A percentile compares a stretch with the other conserved stretches of the same genome.
phyloP scores from a whole-genome alignment of 441 rosid species.

The Pelargonium exstipulatum region DNA sequence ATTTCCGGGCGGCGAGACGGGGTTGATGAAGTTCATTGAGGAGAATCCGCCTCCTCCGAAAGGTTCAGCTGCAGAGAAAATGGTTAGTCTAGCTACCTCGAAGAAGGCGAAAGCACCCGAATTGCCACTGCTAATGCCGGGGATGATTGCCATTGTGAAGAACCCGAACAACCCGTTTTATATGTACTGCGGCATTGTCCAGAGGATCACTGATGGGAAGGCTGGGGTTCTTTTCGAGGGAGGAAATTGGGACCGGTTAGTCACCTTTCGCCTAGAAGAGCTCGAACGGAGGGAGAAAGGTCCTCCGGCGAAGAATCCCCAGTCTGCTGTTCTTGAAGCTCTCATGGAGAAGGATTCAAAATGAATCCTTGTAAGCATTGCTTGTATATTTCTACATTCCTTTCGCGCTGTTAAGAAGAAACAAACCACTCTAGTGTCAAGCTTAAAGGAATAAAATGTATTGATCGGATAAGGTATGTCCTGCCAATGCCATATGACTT shows the following conservation, averaged over 20 bases:
- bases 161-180: conserved; percentile 60
- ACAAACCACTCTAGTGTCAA: not conserved
- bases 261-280: conserved; percentile 72
- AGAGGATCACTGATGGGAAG: conserved; percentile 72
- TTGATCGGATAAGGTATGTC: not conserved
- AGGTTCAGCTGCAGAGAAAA: conserved; percentile 19
- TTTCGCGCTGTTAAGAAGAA: not conserved
- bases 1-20: conserved; percentile 76
- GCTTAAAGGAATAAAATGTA: not conserved
- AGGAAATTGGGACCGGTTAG: conserved; percentile 74
- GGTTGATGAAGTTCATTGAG: conserved; percentile 53
- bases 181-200: conserved; percentile 80
- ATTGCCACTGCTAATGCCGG: conserved; percentile 73
- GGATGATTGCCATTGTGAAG: conserved; percentile 74
- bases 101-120: conserved; percentile 67
- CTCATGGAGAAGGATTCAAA: conserved; percentile 31
- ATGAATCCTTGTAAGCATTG: conserved; percentile 6
- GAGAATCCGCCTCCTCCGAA: conserved; percentile 65
- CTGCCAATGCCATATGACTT: not conserved
- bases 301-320: conserved; percentile 73
- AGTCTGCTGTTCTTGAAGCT: conserved; percentile 56
- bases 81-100: conserved; percentile 19
- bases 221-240: conserved; percentile 80
- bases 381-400: too few species aligned
- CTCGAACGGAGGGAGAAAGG: conserved; percentile 75